Conservation (phyloP, 371 early-diverging fungal genomes). For the Amoeboaphelidium protococcarum region DNA sequence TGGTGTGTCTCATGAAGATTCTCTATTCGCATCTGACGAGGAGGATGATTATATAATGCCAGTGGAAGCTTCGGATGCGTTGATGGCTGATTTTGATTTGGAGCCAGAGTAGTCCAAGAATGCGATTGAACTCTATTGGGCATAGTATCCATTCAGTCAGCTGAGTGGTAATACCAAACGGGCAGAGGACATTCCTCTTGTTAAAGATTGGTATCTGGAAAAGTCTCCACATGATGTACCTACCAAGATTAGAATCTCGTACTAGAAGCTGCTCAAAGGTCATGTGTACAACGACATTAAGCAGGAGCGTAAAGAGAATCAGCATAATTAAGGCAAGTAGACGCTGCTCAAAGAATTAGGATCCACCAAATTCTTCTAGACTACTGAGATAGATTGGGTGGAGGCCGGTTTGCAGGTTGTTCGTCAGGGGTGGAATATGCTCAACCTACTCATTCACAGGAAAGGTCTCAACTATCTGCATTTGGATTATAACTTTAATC, state of each 20-base stretch:
- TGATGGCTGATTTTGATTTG: constrained; percentile 44
- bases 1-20: constrained; percentile 38
- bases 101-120: constrained; percentile 73
- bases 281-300: constrained; percentile 83
- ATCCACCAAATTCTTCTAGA: constrained; percentile 93
- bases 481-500: constrained; percentile 93
- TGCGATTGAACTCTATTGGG: constrained; percentile 84
- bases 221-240: constrained; percentile 78
- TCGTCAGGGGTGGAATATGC: constrained; percentile 95
- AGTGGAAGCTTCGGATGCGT: constrained; percentile 36
- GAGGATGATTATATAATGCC: constrained; percentile 47
- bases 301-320: constrained; percentile 53
- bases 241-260: constrained; percentile 90
- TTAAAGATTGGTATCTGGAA: constrained; percentile 92
- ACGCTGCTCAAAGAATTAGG: constrained; percentile 77
- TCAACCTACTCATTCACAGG: constrained; percentile 87
- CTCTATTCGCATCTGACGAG: constrained; percentile 51
- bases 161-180: constrained; percentile 73
- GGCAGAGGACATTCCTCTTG: constrained; percentile 78
- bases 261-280: constrained; percentile 75
- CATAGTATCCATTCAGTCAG: constrained; percentile 87
- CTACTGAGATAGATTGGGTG: constrained; percentile 94
- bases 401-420: constrained; percentile 93
- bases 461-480: constrained; percentile 91
- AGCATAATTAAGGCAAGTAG: constrained; percentile 66